A percentile compares a stretch with the other conserved stretches of the same genome.
Conservation (phyloP, 768 basidiomycete genomes). For the Mycena vitilis region DNA sequence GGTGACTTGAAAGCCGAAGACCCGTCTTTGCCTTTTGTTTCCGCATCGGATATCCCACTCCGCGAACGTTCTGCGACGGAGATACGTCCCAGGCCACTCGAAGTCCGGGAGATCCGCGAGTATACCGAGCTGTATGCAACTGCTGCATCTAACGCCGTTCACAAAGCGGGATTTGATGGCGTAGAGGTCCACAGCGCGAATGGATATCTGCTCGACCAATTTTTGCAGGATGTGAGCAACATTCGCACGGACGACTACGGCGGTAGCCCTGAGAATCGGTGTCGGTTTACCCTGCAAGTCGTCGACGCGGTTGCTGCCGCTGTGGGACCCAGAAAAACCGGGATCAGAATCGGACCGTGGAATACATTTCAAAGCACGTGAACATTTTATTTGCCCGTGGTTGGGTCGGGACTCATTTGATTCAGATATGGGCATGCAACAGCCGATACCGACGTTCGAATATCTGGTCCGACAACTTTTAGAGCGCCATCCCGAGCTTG, state of each 20-base stretch:
- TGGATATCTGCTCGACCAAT: constrained; percentile 68
- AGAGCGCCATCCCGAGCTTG: constrained; percentile 55
- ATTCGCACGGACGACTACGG: constrained; percentile 74
- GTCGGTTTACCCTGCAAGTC: constrained; percentile 67
- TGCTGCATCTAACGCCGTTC: constrained; percentile 45
- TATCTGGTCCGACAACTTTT: constrained; percentile 58
- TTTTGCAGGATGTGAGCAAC: constrained; percentile 69
- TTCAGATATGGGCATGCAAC: constrained; percentile 63
- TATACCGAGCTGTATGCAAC: constrained; percentile 62
- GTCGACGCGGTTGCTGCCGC: constrained; percentile 61
- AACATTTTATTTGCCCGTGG: background rate
- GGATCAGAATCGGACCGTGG: constrained; percentile 71
- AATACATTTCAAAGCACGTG: constrained; percentile 50
- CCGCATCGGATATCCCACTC: constrained; percentile 49
- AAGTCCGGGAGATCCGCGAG: constrained; percentile 60
- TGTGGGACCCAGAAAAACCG: constrained; percentile 65
- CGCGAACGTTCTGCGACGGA: constrained; percentile 15
- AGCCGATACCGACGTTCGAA: constrained; percentile 66
- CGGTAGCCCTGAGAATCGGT: constrained; percentile 70
- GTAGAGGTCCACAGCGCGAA: constrained; percentile 59
- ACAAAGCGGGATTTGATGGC: constrained; percentile 76
- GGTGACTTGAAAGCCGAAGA: constrained; percentile 51
- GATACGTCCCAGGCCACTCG: constrained; percentile 54
- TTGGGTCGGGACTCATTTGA: no score
- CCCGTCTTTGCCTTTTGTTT: constrained; percentile 46